Conservation (phyloP, 1,284 basidiomycete species). For the Filobasidium uniguttulatum region DNA sequence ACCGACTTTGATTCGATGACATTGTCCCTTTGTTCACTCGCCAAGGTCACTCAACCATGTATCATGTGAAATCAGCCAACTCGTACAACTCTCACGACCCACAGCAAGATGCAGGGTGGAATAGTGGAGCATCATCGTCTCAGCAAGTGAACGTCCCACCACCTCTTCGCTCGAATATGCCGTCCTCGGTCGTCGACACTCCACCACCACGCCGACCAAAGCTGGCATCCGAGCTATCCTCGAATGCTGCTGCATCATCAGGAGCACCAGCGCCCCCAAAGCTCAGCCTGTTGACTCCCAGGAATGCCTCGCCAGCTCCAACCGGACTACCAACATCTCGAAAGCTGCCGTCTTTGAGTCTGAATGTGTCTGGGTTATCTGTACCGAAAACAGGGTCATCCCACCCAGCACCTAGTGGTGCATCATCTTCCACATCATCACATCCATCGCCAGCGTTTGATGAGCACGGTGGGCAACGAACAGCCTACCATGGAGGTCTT, state of each 20-base stretch:
- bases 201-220: not conserved
- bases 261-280: no score
- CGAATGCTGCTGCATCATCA: not conserved
- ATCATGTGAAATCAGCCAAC: not conserved
- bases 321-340: no score
- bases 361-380: no score
- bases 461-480: not conserved
- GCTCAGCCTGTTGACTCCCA: no score
- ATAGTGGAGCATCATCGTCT: not conserved
- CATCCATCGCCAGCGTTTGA: constrained; percentile 1
- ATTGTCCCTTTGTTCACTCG: not conserved
- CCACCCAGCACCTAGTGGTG: constrained; percentile 1
- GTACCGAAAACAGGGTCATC: constrained; percentile 1
- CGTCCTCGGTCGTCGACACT: not conserved
- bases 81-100: not conserved
- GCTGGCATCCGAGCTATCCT: not conserved
- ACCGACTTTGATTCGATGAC: no score
- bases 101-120: constrained; percentile 2
- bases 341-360: not conserved
- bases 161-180: no score
- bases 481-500: constrained; percentile 8
- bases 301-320: constrained; percentile 1
- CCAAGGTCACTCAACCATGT: not conserved
- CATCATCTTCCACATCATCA: not conserved
- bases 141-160: not conserved